Conservation (phyloP, 2,329 filamentous ascomycete genomes). For the Pseudofabraea citricarpa region DNA sequence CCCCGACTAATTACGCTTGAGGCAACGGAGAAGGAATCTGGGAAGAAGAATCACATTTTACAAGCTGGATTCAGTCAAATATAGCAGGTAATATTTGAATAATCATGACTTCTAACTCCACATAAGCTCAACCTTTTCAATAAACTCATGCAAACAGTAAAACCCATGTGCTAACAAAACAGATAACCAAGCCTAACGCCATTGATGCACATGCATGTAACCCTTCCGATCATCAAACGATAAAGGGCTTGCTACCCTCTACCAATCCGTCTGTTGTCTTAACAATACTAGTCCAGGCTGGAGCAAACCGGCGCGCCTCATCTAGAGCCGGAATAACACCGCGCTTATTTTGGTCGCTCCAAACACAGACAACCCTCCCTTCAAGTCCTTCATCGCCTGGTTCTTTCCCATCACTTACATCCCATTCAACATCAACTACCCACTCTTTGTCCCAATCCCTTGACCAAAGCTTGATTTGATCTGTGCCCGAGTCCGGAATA, state of each 20-base stretch:
- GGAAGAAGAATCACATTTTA: too few relatives aligned
- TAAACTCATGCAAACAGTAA: too few relatives aligned
- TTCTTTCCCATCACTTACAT: conserved; percentile 21
- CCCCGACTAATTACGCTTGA: too few relatives aligned
- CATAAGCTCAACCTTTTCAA: too few relatives aligned
- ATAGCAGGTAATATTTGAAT: too few relatives aligned
- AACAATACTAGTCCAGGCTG: conserved; percentile 72
- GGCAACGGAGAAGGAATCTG: too few relatives aligned
- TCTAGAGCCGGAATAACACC: conserved; percentile 78
- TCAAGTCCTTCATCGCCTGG: conserved; percentile 39
- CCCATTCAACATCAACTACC: conserved; percentile 65
- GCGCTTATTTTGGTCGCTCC: conserved; percentile 75
- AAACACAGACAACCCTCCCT: conserved; percentile 72
- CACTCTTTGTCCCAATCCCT: conserved; percentile 74
- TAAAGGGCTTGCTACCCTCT: conserved; percentile 66
- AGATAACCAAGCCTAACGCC: too few relatives aligned
- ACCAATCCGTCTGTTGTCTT: conserved; percentile 77
- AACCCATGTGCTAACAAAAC: too few relatives aligned
- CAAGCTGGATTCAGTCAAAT: too few relatives aligned
- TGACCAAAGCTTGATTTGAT: conserved; percentile 74
- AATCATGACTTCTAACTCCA: too few relatives aligned
- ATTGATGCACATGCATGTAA: too few relatives aligned
- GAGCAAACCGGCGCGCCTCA: conserved; percentile 71
- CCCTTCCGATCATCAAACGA: conserved; percentile 13
- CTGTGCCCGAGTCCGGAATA: conserved; percentile 57